Evolutionary conservation across 306 rosid species (phyloP), one percentile per base, ranked within the genome.

Genomic region (Trifolium dubium): DNA sequence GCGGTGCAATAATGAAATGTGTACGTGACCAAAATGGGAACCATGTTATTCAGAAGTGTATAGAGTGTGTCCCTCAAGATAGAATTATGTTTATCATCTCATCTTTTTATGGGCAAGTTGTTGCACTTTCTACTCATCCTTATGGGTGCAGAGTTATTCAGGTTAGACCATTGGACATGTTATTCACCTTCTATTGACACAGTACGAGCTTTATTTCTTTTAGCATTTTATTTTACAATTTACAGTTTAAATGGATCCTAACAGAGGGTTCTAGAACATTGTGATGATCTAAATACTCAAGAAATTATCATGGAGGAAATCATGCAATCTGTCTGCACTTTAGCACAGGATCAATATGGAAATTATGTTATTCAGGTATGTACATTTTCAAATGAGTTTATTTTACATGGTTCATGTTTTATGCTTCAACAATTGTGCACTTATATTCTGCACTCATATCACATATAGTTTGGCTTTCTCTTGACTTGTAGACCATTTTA

Each of bases 71-170:
- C 67, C 96, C 97, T 85, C 96, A 92, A 85, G 89, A 88, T 82
- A 83, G 79, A 84, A 90, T 94, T 66, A 95, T 88, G 83, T 94
- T 92, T 82, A 87, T 94, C 65, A 84, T 94, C 81, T 77, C 97
- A 71, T 82, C 99, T 58, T 94, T 94, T 76, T 89, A 92, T 83
- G 97, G 96, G 60, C 99, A 94, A 86, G 96, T 92, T 79, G 85
- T 94, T 32, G 84, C 92, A 55, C 90, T 94, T 79, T 94, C 99
- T 71, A 89, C 91, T 76, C 97, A 94, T 85, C 97, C 99, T 79
- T 94, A 94, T 77, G 99, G 99, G 40, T 94, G 99, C 80, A 90
- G 99, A 55, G 97, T 94, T 79, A 88, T 94, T 81, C 99, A 94
- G 97, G 99, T 94, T 77, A 41, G 85, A 66, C 43, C 60, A 63